Percentiles rank a stretch among this genome's conserved stretches.
These are phyloP conservation scores for Hymenoscyphus albidus DNA, from an alignment of 2,329 filamentous ascomycete species.

Conservation along the genomic window DNA sequence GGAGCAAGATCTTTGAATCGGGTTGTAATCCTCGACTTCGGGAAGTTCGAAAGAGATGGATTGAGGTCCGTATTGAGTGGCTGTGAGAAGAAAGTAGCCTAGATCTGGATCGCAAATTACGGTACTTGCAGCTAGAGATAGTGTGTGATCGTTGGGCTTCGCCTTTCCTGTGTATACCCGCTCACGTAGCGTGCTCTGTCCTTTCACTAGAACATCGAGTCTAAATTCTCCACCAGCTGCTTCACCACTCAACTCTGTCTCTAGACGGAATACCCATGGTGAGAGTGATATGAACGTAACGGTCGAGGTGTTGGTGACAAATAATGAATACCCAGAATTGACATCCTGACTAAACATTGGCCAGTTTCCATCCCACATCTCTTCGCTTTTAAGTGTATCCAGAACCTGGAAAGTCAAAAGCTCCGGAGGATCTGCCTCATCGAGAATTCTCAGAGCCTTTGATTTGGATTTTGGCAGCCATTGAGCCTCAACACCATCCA, in stretches of 20 bases:
- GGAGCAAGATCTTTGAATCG: slow-evolving; percentile 40
- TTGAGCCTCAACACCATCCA: slow-evolving; percentile 61
- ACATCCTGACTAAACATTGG: slow-evolving; percentile 60
- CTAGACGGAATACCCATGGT: slow-evolving; percentile 61
- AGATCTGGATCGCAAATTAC: slow-evolving; percentile 58
- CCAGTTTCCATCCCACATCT: slow-evolving; percentile 56
- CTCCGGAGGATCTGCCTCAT: slow-evolving; percentile 42
- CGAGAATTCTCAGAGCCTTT: slow-evolving; percentile 40
- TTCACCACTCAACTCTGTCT: slow-evolving; percentile 56
- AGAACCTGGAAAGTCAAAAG: slow-evolving; percentile 60
- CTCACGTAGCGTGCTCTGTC: slow-evolving; percentile 53
- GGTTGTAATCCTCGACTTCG: slow-evolving; percentile 46
- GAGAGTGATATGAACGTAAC: slow-evolving; percentile 58
- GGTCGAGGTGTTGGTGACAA: slow-evolving; percentile 56
- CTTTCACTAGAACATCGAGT: slow-evolving; percentile 56
- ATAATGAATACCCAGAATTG: slow-evolving; percentile 60
- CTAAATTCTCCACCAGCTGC: slow-evolving; percentile 59
- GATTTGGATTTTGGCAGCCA: slow-evolving; percentile 57
- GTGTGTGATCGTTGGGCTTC: slow-evolving; percentile 40
- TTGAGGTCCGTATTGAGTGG: slow-evolving; percentile 55
- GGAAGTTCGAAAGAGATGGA: slow-evolving; percentile 57
- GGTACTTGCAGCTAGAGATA: slow-evolving; percentile 51
- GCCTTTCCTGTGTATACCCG: slow-evolving; percentile 50
- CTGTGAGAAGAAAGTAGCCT: slow-evolving; percentile 59
- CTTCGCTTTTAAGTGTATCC: slow-evolving; percentile 53